Evolutionary conservation across 495 filamentous ascomycete species (phyloP).

Genomic region (Penicillium subrubescens): DNA sequence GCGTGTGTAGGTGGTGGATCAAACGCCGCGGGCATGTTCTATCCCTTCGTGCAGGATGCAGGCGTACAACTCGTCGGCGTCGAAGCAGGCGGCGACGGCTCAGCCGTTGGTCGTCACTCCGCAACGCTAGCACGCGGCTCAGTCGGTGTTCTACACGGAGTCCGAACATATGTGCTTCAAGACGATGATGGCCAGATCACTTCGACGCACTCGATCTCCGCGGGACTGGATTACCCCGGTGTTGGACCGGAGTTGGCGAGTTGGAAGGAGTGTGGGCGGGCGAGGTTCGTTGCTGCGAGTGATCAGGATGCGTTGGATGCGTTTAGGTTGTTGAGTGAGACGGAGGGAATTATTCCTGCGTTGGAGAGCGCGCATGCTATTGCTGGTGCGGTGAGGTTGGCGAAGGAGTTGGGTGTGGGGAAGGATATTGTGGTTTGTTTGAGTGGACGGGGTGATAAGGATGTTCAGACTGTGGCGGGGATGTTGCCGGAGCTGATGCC

Average conservation of each 20-base stretch:
- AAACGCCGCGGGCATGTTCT: constrained; percentile 92
- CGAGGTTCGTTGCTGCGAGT: constrained; percentile 84
- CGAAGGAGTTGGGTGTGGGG: constrained; percentile 81
- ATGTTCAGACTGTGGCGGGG: constrained; percentile 95
- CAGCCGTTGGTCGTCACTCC: constrained; percentile 75
- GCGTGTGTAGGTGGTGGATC: constrained; percentile 93
- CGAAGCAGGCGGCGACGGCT: constrained; percentile 75
- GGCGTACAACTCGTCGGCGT: constrained; percentile 87
- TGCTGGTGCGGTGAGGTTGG: constrained; percentile 82
- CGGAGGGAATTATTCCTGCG: constrained; percentile 10
- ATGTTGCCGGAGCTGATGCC: constrained; percentile 61
- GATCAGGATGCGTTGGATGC: constrained; percentile 85
- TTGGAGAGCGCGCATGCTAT: constrained; percentile 80
- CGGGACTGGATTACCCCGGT: constrained; percentile 91
- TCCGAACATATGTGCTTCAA: constrained; percentile 89
- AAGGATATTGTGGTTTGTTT: constrained; percentile 90
- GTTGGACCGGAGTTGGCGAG: constrained; percentile 84
- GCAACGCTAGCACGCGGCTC: constrained; percentile 80
- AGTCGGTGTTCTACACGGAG: constrained; percentile 89
- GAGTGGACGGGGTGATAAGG: constrained; percentile 90
- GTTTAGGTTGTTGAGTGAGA: constrained; percentile 68
- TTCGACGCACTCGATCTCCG: constrained; percentile 90
- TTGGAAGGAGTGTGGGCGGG: constrained; percentile 86
- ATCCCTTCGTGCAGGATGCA: constrained; percentile 82
- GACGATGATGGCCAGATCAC: constrained; percentile 83